Evolutionary conservation across 2,329 filamentous ascomycete genomes (phyloP).

Genomic region (Talaromyces sp.): DNA sequence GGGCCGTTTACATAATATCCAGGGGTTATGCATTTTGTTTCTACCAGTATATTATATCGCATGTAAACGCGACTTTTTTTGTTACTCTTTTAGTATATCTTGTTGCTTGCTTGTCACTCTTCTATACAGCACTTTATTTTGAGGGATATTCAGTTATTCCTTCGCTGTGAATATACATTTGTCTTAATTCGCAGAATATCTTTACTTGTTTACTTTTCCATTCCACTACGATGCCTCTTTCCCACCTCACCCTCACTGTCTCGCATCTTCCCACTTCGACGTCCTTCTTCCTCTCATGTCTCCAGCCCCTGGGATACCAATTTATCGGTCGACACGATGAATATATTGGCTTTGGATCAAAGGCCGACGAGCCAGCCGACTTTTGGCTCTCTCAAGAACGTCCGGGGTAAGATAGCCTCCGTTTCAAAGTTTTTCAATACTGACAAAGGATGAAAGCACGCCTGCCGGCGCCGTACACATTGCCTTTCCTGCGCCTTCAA

Average conservation of each 20-base stretch:
- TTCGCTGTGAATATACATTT: neutral
- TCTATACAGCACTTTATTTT: neutral
- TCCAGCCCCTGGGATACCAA: slow-evolving; percentile 70
- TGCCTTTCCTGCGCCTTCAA: slow-evolving; percentile 62
- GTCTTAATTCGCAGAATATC: neutral
- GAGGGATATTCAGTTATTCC: neutral
- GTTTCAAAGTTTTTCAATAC: neutral
- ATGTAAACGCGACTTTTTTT: neutral
- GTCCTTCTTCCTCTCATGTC: slow-evolving; percentile 75
- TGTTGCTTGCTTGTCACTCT: neutral
- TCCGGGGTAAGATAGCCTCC: slow-evolving; percentile 43
- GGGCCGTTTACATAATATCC: neutral
- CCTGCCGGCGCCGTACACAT: slow-evolving; percentile 55
- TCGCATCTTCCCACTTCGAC: slow-evolving; percentile 71
- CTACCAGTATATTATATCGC: neutral
- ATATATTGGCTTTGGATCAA: slow-evolving; percentile 56
- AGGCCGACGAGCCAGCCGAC: slow-evolving; percentile 48
- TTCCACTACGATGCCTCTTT: slow-evolving; percentile 49
- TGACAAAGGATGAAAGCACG: slow-evolving; percentile 23
- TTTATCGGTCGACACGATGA: slow-evolving; percentile 60
- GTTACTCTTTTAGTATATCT: neutral
- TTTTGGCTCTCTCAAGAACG: slow-evolving; percentile 60
- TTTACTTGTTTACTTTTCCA: neutral
- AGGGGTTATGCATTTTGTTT: neutral
- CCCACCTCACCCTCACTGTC: slow-evolving; percentile 62